phyloP scores from a whole-genome alignment of 2,329 filamentous ascomycete species.

The Aspergillus glaucus region DNA sequence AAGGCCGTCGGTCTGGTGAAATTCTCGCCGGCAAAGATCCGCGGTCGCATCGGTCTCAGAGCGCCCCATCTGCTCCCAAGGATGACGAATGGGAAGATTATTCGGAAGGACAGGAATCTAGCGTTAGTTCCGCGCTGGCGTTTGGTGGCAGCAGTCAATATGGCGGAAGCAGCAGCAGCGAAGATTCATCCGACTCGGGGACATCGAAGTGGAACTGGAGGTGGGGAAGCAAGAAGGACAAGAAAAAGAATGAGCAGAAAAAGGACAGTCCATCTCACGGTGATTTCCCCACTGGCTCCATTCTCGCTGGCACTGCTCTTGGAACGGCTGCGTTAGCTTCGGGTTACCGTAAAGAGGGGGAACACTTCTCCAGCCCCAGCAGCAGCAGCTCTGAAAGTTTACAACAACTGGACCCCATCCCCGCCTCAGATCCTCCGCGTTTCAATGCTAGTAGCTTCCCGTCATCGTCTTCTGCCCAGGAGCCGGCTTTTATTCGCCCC shows the following conservation, averaged over 20 bases:
- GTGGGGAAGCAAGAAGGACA: conserved; percentile 47
- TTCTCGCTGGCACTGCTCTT: conserved; percentile 37
- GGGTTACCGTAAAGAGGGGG: conserved; percentile 15
- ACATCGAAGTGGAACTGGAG: conserved; percentile 56
- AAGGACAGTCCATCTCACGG: conserved; percentile 15
- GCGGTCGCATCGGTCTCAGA: conserved; percentile 20
- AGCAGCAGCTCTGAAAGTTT: conserved; percentile 16
- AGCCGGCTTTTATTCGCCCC: conserved; percentile 41
- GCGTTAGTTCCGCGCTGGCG: conserved; percentile 53
- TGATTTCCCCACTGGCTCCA: conserved; percentile 24
- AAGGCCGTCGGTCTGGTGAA: conserved; percentile 29
- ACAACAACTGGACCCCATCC: conserved; percentile 59
- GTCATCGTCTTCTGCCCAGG: conserved; percentile 16
- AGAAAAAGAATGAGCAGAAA: conserved; percentile 35
- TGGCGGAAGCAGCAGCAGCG: conserved; percentile 34
- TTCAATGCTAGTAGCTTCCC: conserved; percentile 48
- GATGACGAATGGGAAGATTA: conserved; percentile 56
- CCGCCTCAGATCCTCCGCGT: conserved; percentile 57
- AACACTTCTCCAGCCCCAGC: conserved; percentile 13
- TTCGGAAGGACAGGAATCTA: conserved; percentile 49
- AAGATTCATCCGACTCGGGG: conserved; percentile 52
- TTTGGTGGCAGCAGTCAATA: conserved; percentile 48
- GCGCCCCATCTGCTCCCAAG: conserved; percentile 22
- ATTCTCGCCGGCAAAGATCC: conserved; percentile 26
- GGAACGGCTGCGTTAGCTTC: conserved; percentile 38